Base-by-base conservation (phyloP, 768 basidiomycete species). In the Hericium rajendrae region DNA sequence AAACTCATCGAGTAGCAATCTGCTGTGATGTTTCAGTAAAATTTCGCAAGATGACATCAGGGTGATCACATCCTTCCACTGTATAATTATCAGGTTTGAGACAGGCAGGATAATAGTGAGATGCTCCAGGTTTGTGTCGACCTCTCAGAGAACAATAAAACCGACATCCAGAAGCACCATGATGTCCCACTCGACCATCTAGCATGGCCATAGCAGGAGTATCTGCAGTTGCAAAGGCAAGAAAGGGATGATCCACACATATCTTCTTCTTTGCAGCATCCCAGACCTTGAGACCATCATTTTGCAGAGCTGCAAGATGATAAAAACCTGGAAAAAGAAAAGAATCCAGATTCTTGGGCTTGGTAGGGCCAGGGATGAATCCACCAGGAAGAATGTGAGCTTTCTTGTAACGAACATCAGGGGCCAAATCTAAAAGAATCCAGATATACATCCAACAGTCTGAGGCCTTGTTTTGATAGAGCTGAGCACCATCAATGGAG, bases 401-500 rank as follows among this genome's bases (percentile, higher is more conserved):
- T 41, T 71, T 73, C 51, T 70, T 70, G 59, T 69, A 72, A 0
- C 67, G 61, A 6, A 54, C n/a, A 12, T 65, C 60, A 0, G 72
- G 76, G 0, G 57, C 22, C 1, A 70, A 55, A 56, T 74, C 69
- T 0, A 73, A 13, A 0, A 78, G 43, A 0, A 78, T 55, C 72
- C 72, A 75, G 0, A 77, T 73, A 12, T 65, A 68, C 0, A 73
- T 65, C 70, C 72, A 72, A 16, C 64, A 65, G 26, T 66, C 64
- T 5, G 74, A 68, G 2, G 12, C 49, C 59, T 75, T 76, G 60
- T 64, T 64, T 6, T 55, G 54, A 57, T 75, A 75, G 2, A 78
- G 68, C 57, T 78, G 76, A 0, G 72, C 70, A 0, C 76, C 73
- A 53, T 78, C 71, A 8, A 75, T 60, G 0, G 73, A 76, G 0